A percentile compares a stretch with the other conserved stretches of the same genome.
phyloP scores from a whole-genome alignment of 371 early-diverging fungal genomes.

The Syncephalis plumigaleata region DNA sequence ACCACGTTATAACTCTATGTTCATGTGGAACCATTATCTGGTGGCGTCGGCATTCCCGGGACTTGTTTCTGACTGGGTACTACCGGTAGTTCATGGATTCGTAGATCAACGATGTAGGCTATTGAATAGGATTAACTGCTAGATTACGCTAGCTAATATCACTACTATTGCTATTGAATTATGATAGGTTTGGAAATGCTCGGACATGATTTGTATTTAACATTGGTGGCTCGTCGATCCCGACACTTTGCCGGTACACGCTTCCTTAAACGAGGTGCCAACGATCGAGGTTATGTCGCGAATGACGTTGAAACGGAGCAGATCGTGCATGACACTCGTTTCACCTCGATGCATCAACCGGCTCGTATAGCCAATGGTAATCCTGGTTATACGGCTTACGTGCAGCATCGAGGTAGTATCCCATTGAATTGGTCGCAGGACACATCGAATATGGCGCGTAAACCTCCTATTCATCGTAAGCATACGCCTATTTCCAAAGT shows the following conservation, averaged over 20 bases:
- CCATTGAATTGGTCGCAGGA: slow-evolving; percentile 94
- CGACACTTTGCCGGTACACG: slow-evolving; percentile 93
- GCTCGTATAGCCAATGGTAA: slow-evolving; percentile 29
- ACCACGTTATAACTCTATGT: slow-evolving; percentile 53
- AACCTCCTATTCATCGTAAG: slow-evolving; percentile 78
- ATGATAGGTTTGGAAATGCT: slow-evolving; percentile 13
- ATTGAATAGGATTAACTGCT: background rate
- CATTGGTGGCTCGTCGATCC: slow-evolving; percentile 89
- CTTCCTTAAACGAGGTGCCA: slow-evolving; percentile 90
- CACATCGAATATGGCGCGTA: slow-evolving; percentile 76
- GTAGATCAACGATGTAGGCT: slow-evolving; percentile 81
- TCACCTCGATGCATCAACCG: slow-evolving; percentile 58
- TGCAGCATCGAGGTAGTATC: slow-evolving; percentile 93
- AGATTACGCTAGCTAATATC: too few species aligned
- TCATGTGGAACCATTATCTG: slow-evolving; percentile 89
- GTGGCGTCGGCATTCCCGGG: slow-evolving; percentile 47
- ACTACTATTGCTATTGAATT: slow-evolving; percentile 13
- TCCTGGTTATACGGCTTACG: slow-evolving; percentile 75
- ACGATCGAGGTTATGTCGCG: slow-evolving; percentile 83
- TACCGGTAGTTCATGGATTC: slow-evolving; percentile 90
- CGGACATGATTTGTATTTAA: slow-evolving; percentile 73
- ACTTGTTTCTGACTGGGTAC: slow-evolving; percentile 54
- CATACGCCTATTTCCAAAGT: slow-evolving; percentile 1
- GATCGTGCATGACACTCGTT: slow-evolving; percentile 79
- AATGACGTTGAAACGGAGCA: slow-evolving; percentile 99